Evolutionary conservation across 192 early-diverging fungal genomes (phyloP).

Genomic region (Mortierella claussenii): DNA sequence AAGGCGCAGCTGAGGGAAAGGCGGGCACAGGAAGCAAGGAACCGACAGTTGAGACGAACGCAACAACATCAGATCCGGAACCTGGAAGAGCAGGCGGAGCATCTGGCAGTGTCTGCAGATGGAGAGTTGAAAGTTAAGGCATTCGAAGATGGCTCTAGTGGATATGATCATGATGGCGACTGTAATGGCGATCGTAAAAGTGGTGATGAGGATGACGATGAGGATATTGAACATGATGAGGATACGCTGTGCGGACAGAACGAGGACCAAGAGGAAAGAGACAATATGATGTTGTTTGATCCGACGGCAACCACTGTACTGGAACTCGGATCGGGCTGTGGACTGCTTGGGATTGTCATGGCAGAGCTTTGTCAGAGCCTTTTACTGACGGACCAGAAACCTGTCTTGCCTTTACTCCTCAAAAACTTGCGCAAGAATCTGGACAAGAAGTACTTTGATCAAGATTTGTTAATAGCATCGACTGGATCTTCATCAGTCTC

Average conservation of each 20-base stretch:
- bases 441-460: conserved; percentile 45
- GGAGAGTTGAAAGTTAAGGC: conserved; percentile 11
- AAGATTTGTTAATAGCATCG: background rate
- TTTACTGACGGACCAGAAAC: conserved; percentile 54
- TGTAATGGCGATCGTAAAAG: background rate
- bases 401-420: conserved; percentile 51
- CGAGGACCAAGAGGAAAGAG: background rate
- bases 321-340: conserved; percentile 58
- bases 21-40: background rate
- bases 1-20: background rate
- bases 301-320: conserved; percentile 41
- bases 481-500: background rate
- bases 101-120: conserved; percentile 7
- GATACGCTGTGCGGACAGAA: background rate
- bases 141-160: background rate
- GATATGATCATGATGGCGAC: background rate
- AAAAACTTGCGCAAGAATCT: conserved; percentile 59
- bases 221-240: background rate
- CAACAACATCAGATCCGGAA: conserved; percentile 20
- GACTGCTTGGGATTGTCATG: conserved; percentile 56
- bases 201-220: background rate
- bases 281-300: conserved; percentile 21
- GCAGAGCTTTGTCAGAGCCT: conserved; percentile 53
- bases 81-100: conserved; percentile 38
- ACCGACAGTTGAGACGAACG: background rate